Evolutionary conservation across 169 alveolate species (phyloP), one percentile per base, ranked within the genome.

Genomic region (Plasmodium yoelii): DNA sequence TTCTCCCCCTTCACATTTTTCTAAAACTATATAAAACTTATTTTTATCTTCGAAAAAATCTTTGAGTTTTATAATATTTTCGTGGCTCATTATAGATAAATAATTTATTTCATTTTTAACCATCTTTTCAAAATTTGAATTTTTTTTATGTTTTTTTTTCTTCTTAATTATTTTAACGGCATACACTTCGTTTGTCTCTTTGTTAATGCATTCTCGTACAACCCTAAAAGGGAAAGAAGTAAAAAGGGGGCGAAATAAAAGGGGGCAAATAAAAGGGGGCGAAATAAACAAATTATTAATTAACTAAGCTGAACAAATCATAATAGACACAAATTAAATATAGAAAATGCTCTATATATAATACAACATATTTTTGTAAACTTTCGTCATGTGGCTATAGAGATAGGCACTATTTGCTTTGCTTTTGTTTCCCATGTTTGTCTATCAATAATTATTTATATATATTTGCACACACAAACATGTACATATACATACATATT

Each of bases 1-100:
- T 51, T 93, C 96, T 8, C 97, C 97, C 3, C 96, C 96, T 15
- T 87, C 95, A 65, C 96, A 94, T 71, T 87, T 87, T 71, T 95
- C 97, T 75, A 93, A 69, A 5, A 95, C 95, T 18, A 90, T 55
- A 65, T 93, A 93, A 24, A 91, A 57, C 51, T 92, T 92, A 26
- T 74, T 65, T n/a, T 75, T 88, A 67, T 91, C 94, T 68, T 93
- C 94, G 56, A 88, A 93, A 39, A 82, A 84, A 28, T 93, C 96
- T 49, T 72, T 60, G 34, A 89, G 59, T 47, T 87, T 88, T n/a
- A 91, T 70, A 22, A 93, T 92, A 72, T 93, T 90, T 15, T 88
- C 92, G 69, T 93, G 96, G 53, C 92, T 80, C 63, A 92, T 61
- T 19, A 63, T 51, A 28, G 84, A 60, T 42, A 87, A 65, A 60